A percentile compares a stretch with the other conserved stretches of the same genome.
phyloP scores from a whole-genome alignment of 345 rosid species.

The Noccaea caerulescens region DNA sequence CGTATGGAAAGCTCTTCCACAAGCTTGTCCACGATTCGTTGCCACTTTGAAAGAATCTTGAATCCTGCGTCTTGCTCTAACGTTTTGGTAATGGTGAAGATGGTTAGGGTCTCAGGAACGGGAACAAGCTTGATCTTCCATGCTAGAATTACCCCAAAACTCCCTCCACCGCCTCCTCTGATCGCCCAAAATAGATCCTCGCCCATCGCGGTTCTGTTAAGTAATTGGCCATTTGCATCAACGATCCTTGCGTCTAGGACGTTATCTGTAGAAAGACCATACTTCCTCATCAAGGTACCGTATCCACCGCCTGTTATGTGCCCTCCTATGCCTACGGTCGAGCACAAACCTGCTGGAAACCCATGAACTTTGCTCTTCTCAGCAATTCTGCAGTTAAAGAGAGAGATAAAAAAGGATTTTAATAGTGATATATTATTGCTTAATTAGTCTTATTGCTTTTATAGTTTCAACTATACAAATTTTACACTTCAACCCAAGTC shows the following conservation, averaged over 20 bases:
- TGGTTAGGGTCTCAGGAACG: slow-evolving; percentile 56
- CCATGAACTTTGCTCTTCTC: slow-evolving; percentile 62
- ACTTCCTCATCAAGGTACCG: slow-evolving; percentile 68
- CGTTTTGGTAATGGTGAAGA: slow-evolving; percentile 53
- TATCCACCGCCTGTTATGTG: slow-evolving; percentile 65
- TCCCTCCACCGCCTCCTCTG: slow-evolving; percentile 70
- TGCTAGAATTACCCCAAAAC: slow-evolving; percentile 61
- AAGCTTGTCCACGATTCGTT: slow-evolving; percentile 46
- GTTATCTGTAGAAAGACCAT: slow-evolving; percentile 70
- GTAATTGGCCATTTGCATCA: slow-evolving; percentile 54
- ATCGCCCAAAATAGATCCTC: slow-evolving; percentile 75
- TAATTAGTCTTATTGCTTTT: too few relatives aligned
- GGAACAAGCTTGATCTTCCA: slow-evolving; percentile 69
- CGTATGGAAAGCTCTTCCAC: slow-evolving; percentile 56
- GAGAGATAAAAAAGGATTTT: too few relatives aligned
- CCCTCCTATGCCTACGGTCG: slow-evolving; percentile 63
- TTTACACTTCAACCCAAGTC: too few relatives aligned
- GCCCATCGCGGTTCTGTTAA: slow-evolving; percentile 57
- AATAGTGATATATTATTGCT: too few relatives aligned
- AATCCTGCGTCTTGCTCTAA: slow-evolving; percentile 44
- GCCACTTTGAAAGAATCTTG: slow-evolving; percentile 55
- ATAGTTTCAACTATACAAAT: too few relatives aligned
- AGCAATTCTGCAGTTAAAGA: slow-evolving; percentile 42
- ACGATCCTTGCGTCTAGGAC: slow-evolving; percentile 64
- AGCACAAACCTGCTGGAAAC: slow-evolving; percentile 61